Evolutionary conservation across 306 rosid species (phyloP), one percentile per base, ranked within the genome.

Genomic region (Vachellia collinsii): DNA sequence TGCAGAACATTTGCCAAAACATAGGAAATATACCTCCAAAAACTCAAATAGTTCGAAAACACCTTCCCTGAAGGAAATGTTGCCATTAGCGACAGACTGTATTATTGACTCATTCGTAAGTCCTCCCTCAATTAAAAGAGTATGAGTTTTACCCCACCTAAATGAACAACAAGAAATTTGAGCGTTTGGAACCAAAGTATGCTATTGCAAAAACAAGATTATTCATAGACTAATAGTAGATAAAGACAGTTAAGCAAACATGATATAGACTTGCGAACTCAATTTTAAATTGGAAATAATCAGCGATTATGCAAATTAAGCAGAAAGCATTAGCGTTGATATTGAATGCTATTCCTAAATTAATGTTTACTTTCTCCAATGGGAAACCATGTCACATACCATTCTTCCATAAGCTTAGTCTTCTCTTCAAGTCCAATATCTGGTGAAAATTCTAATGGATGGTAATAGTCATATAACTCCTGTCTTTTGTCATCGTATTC

Each of bases 391-490:
- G 53, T 74, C 42, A 86, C 85, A 63, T 82, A 92, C 97, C 98
- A 94, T 82, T 94, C 97, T 88, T 92, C 94, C 98, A 94, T 94
- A 83, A 91, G 97, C 88, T 89, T 90, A 4, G 94, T 88, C 77
- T 94, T 94, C 87, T 92, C 94, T 78, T 92, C 89, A 36, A 86
- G 65, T 70, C 89, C 92, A 77, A 94, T 85, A 34, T 89, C 84
- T 13, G 90, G 91, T 0, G 94, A 92, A 82, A 92, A 94, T 78
- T 94, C 98, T 71, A 94, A 80, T 0, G 97, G 98, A 78, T 91
- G 97, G 81, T 94, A 94, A 72, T 94, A 77, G 6, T 88, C 90
- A 81, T 80, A 88, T 51, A 94, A 84, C 71, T 91, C 84, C 80
- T 77, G 87, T 83, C 97, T 88, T 76, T 88, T 94, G 67, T 73